phyloP scores from a whole-genome alignment of 805 yeast species.

The Metschnikowia dekortorum region DNA sequence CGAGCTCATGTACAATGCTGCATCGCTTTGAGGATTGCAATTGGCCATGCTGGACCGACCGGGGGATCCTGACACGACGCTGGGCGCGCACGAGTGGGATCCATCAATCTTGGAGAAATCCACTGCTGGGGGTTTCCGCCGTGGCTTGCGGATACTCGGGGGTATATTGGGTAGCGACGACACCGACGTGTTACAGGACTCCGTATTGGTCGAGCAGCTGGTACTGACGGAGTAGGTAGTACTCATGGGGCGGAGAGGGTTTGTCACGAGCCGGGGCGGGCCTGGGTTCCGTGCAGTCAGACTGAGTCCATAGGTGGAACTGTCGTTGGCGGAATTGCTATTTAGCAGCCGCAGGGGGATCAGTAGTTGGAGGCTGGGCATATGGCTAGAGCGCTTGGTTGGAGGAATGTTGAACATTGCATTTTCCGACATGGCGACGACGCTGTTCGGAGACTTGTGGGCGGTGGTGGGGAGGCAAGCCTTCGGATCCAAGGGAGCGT shows the following conservation, averaged over 20 bases:
- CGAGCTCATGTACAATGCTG: background rate
- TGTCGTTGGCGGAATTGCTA: conserved; percentile 1
- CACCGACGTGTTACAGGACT: background rate
- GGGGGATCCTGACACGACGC: conserved; percentile 2
- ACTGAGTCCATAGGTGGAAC: background rate
- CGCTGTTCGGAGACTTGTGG: background rate
- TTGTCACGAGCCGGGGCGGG: background rate
- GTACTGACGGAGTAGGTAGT: conserved; percentile 1
- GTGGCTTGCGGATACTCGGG: conserved; percentile 7
- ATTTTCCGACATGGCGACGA: conserved; percentile 9
- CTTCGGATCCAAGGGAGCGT: background rate
- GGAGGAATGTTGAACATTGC: conserved; percentile 36
- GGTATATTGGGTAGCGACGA: conserved; percentile 13
- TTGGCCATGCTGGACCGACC: conserved; percentile 5
- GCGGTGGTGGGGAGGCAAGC: background rate
- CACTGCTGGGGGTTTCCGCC: conserved; percentile 43
- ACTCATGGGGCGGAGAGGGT: background rate
- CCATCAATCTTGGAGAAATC: conserved; percentile 35
- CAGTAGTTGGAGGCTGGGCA: conserved; percentile 23
- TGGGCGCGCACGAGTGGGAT: conserved; percentile 17
- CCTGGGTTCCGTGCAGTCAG: conserved; percentile 2
- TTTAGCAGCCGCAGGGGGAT: conserved; percentile 26
- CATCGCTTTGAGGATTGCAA: background rate
- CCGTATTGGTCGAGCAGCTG: background rate
- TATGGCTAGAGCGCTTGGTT: conserved; percentile 19